Conservation (phyloP, 192 early-diverging fungal genomes). For the Lunasporangiospora selenospora region DNA sequence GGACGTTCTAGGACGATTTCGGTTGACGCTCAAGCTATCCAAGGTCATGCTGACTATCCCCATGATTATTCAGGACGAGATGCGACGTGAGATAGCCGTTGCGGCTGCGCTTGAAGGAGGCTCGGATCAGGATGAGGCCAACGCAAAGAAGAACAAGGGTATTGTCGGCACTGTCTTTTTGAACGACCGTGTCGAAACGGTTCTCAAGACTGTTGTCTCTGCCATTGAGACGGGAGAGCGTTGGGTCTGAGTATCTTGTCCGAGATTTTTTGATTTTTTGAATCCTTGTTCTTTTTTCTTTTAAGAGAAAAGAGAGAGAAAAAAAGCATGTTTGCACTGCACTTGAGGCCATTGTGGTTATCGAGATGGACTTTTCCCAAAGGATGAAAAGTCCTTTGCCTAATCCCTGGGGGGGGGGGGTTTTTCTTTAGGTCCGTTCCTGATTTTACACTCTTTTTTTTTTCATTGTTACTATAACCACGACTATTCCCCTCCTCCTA, state of each 20-base stretch:
- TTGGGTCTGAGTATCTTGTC: slow-evolving; percentile 43
- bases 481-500: too few relatives aligned
- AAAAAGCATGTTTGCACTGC: too few relatives aligned
- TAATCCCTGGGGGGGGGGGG: too few relatives aligned
- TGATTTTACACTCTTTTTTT: too few relatives aligned
- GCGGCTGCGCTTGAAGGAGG: slow-evolving; percentile 36
- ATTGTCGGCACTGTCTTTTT: slow-evolving; percentile 41
- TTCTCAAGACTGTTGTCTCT: slow-evolving; percentile 47
- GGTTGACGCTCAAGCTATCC: slow-evolving; percentile 58
- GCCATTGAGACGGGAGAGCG: slow-evolving; percentile 48
- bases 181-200: slow-evolving; percentile 46
- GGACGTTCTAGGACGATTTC: slow-evolving; percentile 60
- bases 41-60: slow-evolving; percentile 60
- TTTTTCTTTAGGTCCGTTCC: too few relatives aligned
- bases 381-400: too few relatives aligned
- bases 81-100: slow-evolving; percentile 46
- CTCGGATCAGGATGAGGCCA: slow-evolving; percentile 20
- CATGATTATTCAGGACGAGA: slow-evolving; percentile 59
- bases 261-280: too few relatives aligned
- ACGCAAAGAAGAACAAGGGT: slow-evolving; percentile 38
- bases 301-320: too few relatives aligned
- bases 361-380: too few relatives aligned
- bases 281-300: too few relatives aligned
- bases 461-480: too few relatives aligned
- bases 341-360: too few relatives aligned